These are phyloP conservation scores for Agrocybe chaxingu DNA, from an alignment of 768 basidiomycete genomes.

Conservation along the genomic window DNA sequence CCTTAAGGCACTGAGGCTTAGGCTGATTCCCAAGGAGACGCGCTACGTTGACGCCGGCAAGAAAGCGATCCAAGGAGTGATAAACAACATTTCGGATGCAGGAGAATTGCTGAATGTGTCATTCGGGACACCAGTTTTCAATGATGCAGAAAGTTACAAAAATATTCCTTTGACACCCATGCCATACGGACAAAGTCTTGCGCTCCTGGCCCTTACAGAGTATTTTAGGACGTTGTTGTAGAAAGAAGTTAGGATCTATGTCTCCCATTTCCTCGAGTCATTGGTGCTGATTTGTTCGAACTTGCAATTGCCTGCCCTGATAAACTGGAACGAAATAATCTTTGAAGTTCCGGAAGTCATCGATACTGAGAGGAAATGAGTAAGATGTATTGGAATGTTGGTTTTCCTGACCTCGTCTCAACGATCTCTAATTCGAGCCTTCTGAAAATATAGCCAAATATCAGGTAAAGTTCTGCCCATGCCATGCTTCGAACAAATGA, in stretches of 20 bases:
- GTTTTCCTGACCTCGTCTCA: slow-evolving; percentile 24
- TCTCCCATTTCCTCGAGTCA: not conserved
- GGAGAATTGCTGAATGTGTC: slow-evolving; percentile 47
- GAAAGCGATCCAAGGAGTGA: slow-evolving; percentile 38
- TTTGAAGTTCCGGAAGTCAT: slow-evolving; percentile 28
- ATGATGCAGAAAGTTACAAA: slow-evolving; percentile 44
- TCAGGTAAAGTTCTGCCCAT: slow-evolving; percentile 39
- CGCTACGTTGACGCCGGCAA: slow-evolving; percentile 32
- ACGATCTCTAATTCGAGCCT: slow-evolving; percentile 32
- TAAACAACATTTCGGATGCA: slow-evolving; percentile 40
- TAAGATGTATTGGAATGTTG: not conserved
- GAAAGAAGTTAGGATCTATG: slow-evolving; percentile 2
- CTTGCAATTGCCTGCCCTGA: slow-evolving; percentile 20
- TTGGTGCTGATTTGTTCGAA: not conserved
- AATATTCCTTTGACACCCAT: slow-evolving; percentile 51
- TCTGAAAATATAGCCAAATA: slow-evolving; percentile 38
- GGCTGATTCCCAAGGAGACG: slow-evolving; percentile 39
- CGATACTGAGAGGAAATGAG: slow-evolving; percentile 14
- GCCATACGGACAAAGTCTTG: slow-evolving; percentile 56
- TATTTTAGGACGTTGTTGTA: slow-evolving; percentile 39
- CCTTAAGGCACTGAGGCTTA: slow-evolving; percentile 37
- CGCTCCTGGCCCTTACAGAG: slow-evolving; percentile 46
- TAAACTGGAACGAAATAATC: slow-evolving; percentile 34
- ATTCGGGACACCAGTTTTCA: slow-evolving; percentile 53
- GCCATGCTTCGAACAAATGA: slow-evolving; percentile 28